Conservation (phyloP, 2,329 filamentous ascomycete genomes). For the Aschersonia sp. region DNA sequence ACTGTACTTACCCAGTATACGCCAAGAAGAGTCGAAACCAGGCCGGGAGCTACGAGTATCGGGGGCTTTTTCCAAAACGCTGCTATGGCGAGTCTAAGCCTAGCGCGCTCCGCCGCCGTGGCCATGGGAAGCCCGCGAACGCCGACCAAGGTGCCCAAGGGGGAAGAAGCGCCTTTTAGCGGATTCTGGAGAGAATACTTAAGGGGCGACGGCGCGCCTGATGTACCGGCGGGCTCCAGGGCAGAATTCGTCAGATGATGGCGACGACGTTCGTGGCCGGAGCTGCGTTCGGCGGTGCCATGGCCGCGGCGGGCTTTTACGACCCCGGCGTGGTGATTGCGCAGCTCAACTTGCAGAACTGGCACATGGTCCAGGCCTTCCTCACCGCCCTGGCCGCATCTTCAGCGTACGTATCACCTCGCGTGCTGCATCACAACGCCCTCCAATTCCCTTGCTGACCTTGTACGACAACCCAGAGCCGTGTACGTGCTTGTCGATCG, state of each 20-base stretch:
- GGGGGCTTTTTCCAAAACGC: no score
- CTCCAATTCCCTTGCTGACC: not conserved
- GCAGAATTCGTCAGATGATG: not conserved
- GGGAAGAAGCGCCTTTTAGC: no score
- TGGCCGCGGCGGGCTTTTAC: constrained; percentile 45
- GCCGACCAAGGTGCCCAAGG: no score
- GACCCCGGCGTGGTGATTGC: constrained; percentile 42
- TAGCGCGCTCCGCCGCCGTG: no score
- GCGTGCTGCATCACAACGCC: not conserved
- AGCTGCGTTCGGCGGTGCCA: constrained; percentile 44
- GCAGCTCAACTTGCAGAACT: constrained; percentile 46
- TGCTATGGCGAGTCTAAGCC: no score
- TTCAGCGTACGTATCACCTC: constrained; percentile 35
- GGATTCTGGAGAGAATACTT: no score
- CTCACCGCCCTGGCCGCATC: constrained; percentile 41
- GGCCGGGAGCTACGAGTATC: no score
- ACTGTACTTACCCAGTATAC: no score
- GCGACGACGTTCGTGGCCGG: constrained; percentile 24
- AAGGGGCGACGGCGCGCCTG: no score
- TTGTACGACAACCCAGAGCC: constrained; percentile 16
- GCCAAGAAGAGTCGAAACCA: no score
- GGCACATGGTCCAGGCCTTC: constrained; percentile 53
- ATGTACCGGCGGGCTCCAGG: not conserved
- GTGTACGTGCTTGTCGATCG: constrained; percentile 30
- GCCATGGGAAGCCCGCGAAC: no score